phyloP scores from a whole-genome alignment of 2,329 filamentous ascomycete species.

The Arthrobotrys megalospora region DNA sequence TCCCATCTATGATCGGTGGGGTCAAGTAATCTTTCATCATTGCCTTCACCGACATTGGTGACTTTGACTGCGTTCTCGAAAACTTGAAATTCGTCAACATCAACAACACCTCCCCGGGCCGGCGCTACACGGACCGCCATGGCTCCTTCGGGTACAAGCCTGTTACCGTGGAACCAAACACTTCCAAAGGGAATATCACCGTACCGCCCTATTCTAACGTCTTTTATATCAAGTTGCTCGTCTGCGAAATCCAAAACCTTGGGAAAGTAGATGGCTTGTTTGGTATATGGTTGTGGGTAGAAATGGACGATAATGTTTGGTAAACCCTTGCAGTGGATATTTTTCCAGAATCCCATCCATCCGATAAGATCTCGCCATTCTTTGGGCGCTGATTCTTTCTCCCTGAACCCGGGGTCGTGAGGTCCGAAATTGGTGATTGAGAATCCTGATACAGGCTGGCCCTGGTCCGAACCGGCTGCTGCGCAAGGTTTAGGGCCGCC shows the following conservation, averaged over 20 bases:
- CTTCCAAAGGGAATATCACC: slow-evolving; percentile 37
- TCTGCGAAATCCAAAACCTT: background rate
- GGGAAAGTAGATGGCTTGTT: slow-evolving; percentile 15
- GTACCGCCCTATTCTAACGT: background rate
- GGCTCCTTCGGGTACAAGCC: slow-evolving; percentile 26
- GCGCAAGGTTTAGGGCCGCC: background rate
- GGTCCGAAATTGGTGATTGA: slow-evolving; percentile 34
- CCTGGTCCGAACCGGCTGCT: background rate
- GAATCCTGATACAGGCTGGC: slow-evolving; percentile 11
- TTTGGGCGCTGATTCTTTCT: background rate
- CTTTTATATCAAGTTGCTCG: background rate
- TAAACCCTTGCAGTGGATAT: background rate
- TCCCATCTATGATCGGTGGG: background rate
- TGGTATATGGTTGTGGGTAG: slow-evolving; percentile 24
- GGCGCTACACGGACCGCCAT: slow-evolving; percentile 3
- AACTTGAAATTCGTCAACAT: slow-evolving; percentile 7
- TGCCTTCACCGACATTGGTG: slow-evolving; percentile 1
- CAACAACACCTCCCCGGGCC: background rate
- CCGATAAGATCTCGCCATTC: slow-evolving; percentile 27
- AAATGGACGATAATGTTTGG: slow-evolving; percentile 35
- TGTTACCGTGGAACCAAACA: slow-evolving; percentile 31
- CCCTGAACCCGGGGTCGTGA: background rate
- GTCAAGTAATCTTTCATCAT: background rate
- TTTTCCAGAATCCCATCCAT: slow-evolving; percentile 45
- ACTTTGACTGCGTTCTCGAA: slow-evolving; percentile 22